phyloP scores from a whole-genome alignment of 768 basidiomycete species.

The Auricularia sp. region DNA sequence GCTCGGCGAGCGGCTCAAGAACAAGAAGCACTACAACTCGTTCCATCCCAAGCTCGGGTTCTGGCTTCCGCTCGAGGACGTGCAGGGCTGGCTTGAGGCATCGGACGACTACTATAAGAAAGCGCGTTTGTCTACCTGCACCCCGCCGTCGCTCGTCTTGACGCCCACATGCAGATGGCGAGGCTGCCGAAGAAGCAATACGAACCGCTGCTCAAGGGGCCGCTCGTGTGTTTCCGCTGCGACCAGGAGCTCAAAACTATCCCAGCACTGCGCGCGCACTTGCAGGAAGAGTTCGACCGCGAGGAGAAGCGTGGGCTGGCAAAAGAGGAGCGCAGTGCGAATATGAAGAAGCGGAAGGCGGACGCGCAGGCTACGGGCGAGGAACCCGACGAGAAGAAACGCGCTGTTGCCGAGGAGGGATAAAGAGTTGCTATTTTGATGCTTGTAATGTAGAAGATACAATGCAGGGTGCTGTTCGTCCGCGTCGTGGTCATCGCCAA shows the following conservation, averaged over 20 bases:
- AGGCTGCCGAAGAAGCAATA: constrained; percentile 42
- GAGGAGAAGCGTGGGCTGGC: constrained; percentile 18
- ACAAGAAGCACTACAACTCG: constrained; percentile 86
- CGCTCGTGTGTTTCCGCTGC: constrained; percentile 65
- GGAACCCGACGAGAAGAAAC: not conserved
- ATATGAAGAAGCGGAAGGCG: not conserved
- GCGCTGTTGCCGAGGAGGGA: not conserved
- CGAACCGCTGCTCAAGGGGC: constrained; percentile 57
- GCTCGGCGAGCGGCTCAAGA: constrained; percentile 59
- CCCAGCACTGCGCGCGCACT: constrained; percentile 62
- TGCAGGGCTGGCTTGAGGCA: constrained; percentile 74
- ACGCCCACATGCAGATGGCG: constrained; percentile 35
- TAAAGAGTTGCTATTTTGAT: not conserved
- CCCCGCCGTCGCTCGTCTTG: not conserved
- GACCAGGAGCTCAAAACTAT: constrained; percentile 54
- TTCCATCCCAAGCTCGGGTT: constrained; percentile 77
- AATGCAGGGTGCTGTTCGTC: not conserved
- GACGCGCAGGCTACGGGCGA: not conserved
- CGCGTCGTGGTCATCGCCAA: not conserved
- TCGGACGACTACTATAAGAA: constrained; percentile 42
- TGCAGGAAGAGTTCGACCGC: constrained; percentile 63
- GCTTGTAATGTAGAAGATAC: not conserved
- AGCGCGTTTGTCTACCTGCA: constrained; percentile 27
- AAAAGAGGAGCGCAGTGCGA: not conserved
- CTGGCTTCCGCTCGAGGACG: constrained; percentile 67